These are phyloP conservation scores for Apiospora aurea DNA, from an alignment of 2,329 filamentous ascomycete species.

Conservation along the genomic window DNA sequence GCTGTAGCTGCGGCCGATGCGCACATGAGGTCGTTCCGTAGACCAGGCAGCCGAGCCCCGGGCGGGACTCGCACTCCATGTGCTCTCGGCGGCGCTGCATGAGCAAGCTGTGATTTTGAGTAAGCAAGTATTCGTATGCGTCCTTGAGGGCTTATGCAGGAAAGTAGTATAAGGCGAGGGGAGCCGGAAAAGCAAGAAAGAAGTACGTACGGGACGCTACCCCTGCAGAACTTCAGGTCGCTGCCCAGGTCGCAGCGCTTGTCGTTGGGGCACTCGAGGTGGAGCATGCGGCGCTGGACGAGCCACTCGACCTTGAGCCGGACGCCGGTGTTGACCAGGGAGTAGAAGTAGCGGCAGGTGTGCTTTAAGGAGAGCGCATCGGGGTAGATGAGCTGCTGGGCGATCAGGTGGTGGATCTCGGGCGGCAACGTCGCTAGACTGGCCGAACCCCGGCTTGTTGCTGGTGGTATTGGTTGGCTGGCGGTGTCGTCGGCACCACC, in stretches of 20 bases:
- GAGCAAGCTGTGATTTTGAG: constrained; percentile 50
- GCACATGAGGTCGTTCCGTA: constrained; percentile 57
- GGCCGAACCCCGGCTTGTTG: background rate
- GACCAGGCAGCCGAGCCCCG: constrained; percentile 63
- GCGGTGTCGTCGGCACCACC: background rate
- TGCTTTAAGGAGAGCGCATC: constrained; percentile 76
- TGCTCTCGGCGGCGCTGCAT: constrained; percentile 68
- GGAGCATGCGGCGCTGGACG: constrained; percentile 66
- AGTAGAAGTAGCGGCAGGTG: constrained; percentile 67
- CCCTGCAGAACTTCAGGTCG: constrained; percentile 62
- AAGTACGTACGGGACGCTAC: constrained; percentile 8
- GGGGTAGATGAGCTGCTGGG: constrained; percentile 68
- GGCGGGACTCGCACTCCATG: constrained; percentile 65
- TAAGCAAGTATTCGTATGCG: background rate
- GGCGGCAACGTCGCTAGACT: constrained; percentile 55
- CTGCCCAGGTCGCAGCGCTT: constrained; percentile 63
- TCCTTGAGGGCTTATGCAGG: too few relatives aligned
- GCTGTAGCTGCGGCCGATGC: constrained; percentile 52
- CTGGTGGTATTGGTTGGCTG: background rate
- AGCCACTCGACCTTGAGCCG: constrained; percentile 74
- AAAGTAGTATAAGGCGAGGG: background rate
- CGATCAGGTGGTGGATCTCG: constrained; percentile 72
- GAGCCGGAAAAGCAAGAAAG: background rate
- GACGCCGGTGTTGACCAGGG: constrained; percentile 70
- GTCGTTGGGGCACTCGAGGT: constrained; percentile 71